These are phyloP conservation scores for Aurinia saxatilis DNA, from an alignment of 345 rosid genomes.

Conservation along the genomic window DNA sequence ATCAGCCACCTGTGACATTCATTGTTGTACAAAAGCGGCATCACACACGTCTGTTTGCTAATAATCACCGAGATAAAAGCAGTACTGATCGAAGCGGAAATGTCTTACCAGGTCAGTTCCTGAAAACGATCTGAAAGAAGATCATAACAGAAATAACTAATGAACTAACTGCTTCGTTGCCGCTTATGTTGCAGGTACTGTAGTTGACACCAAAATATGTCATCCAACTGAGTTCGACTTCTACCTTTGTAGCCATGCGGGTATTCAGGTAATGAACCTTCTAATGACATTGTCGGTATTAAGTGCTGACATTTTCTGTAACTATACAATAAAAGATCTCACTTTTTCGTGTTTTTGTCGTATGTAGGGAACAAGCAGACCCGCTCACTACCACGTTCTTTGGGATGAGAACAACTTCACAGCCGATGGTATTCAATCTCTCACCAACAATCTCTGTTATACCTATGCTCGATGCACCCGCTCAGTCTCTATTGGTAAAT, in stretches of 20 bases:
- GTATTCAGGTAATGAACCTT: constrained; percentile 65
- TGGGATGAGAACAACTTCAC: constrained; percentile 99
- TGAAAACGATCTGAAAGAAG: not conserved
- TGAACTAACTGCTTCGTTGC: not conserved
- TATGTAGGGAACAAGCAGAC: constrained; percentile 90
- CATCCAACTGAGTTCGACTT: constrained; percentile 98
- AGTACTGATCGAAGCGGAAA: constrained; percentile 92
- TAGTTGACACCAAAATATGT: constrained; percentile 87
- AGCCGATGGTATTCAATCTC: constrained; percentile 90
- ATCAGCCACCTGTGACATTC: constrained; percentile 98
- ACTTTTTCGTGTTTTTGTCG: not conserved
- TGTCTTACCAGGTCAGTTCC: constrained; percentile 70
- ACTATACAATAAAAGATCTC: not conserved
- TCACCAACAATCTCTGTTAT: constrained; percentile 94
- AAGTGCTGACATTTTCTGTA: constrained; percentile 27
- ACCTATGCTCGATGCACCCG: constrained; percentile 97
- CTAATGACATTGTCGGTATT: constrained; percentile 21
- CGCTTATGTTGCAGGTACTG: constrained; percentile 54
- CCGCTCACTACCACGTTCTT: constrained; percentile 97
- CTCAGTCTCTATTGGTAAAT: constrained; percentile 86
- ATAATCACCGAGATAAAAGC: constrained; percentile 85
- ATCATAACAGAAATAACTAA: not conserved
- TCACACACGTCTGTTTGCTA: constrained; percentile 90
- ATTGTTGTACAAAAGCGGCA: constrained; percentile 96
- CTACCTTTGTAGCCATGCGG: constrained; percentile 98